Evolutionary conservation across 768 basidiomycete genomes (phyloP), one percentile per base, ranked within the genome.

Genomic region (Dendrothele bispora): DNA sequence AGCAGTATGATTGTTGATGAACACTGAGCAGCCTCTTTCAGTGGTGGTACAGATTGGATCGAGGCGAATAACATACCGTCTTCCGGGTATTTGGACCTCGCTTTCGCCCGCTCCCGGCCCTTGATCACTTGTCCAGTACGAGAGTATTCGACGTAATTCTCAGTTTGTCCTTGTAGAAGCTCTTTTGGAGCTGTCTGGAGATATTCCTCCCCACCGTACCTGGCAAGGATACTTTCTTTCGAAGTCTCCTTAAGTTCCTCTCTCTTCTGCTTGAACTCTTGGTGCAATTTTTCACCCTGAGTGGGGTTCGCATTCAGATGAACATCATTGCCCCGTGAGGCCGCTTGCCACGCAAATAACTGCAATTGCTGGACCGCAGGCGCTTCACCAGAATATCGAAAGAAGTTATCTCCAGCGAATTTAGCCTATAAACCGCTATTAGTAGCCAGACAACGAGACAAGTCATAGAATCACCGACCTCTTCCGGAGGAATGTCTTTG

Each of bases 371-470:
- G 92, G 11, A 98, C 87, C 47, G 93, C 89, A 17, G 84, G 78
- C n/a, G 94, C 89, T 67, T 97, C 95, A 40, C 97, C 97, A 20
- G 91, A 88, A 61, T 75, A 84, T 20, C 95, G 88, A 44, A 87
- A 75, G 68, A 98, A 99, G 70, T 98, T 98, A 68, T 99, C 97
- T 11, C 97, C 97, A 26, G 94, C 93, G 61, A 98, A 99, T 60
- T 75, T 75, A 5, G 91, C 84, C 91, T 94, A 39, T 39, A 22
- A 20, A 46, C 26, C 35, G 42, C 17, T 24, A 15, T 50, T 40
- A 26, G n/a, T n/a, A 32, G 47, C 22, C 51, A 35, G 38, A 32
- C 39, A 42, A 42, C 36, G 52, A 11, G 45, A 20, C 12, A 27
- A 18, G 5, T 27, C 24, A 51, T 29, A 46, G 32, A 27, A 48